These are phyloP conservation scores for Chlamydomonas schloesseri DNA, from an alignment of 139 green algal species.

Conservation along the genomic window DNA sequence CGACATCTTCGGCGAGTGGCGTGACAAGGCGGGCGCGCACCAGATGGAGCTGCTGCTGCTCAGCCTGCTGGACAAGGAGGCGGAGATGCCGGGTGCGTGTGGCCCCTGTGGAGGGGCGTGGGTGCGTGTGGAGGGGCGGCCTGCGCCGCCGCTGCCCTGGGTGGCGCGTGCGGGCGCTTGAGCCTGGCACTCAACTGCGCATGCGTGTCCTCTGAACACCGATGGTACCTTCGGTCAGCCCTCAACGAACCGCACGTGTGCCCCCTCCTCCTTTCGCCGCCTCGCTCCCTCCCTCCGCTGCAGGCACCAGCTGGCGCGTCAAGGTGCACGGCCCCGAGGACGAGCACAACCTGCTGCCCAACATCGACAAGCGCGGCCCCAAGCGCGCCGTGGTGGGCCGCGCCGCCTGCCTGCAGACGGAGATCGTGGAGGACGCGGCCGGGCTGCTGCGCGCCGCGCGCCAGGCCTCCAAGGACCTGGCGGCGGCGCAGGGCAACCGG, in stretches of 20 bases:
- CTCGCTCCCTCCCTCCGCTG: no score
- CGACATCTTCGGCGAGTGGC: slow-evolving; percentile 48
- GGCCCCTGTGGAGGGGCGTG: no score
- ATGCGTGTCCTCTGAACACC: no score
- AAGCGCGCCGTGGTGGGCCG: not conserved
- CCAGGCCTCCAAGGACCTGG: not conserved
- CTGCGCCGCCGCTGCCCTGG: no score
- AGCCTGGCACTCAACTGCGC: no score
- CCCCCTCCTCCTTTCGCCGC: not conserved
- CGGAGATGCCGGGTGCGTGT: slow-evolving; percentile 43
- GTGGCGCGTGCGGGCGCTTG: no score
- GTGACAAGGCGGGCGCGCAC: not conserved
- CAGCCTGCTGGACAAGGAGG: slow-evolving; percentile 43
- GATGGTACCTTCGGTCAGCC: no score
- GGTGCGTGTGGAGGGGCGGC: no score
- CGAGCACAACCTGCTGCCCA: not conserved
- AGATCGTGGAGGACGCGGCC: not conserved
- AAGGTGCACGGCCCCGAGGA: not conserved
- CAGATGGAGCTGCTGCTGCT: slow-evolving; percentile 51
- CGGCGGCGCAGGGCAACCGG: not conserved
- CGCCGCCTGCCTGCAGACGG: slow-evolving; percentile 10
- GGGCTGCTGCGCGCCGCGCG: not conserved
- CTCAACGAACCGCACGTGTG: no score
- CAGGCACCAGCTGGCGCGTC: slow-evolving; percentile 33
- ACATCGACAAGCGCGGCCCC: slow-evolving; percentile 10